Evolutionary conservation across 768 basidiomycete genomes (phyloP), one percentile per base, ranked within the genome.

Genomic region (Phlebiopsis flavidoalba): DNA sequence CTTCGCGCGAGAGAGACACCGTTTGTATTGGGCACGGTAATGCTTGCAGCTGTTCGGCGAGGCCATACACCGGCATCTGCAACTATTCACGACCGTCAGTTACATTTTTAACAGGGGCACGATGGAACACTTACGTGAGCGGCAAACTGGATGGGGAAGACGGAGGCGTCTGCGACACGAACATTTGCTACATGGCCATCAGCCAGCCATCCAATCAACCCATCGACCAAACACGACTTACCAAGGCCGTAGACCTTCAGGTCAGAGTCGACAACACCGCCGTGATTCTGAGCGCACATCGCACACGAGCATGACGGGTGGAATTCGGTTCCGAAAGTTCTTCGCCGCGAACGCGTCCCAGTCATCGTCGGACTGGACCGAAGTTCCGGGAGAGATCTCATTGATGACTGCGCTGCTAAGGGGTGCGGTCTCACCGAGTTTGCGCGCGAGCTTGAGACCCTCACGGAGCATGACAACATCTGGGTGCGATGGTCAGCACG

Each of bases 371-470:
- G 79, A 80, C 22, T 72, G 67, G 17, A 87, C 80, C 5, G 63
- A 62, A 0, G 79, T 63, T 1, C 86, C 86, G 0, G 86, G 86
- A 8, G 69, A 64, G 7, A 75, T 68, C 70, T 86, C 85, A n/a
- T 54, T 65, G 68, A 79, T 72, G 59, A 86, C 68, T 8, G 74
- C 69, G 6, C 69, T 64, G 53, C 70, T 78, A 3, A 89, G 72
- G 0, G 88, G 87, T 1, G 77, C 72, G 1, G 82, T 79, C 8
- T 74, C 65, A 0, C 80, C 84, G 46, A 89, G 67, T 59, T 67
- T 77, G 33, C 87, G 79, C n/a, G 81, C 85, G 53, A 88, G 77
- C 69, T 84, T 85, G 58, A 86, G 71, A 35, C 83, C 87, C 70
- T 85, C 80, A 49, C 85, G 80, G 58, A 87, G 69, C 40, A 83